Evolutionary conservation across 2,329 filamentous ascomycete genomes (phyloP).

Genomic region (Aschersonia sp.): DNA sequence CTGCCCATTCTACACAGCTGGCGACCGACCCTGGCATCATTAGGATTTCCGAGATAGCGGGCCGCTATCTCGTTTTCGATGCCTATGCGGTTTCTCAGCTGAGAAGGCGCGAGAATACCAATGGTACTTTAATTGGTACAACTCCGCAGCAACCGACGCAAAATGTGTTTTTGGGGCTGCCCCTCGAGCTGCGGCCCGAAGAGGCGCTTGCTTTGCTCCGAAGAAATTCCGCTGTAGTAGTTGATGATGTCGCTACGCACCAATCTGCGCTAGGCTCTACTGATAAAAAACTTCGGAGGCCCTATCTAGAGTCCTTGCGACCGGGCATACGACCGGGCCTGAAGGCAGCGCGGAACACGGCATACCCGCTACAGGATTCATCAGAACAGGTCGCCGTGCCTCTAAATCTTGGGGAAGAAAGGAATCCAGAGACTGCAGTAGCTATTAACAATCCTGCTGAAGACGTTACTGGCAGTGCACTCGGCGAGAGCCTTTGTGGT

Average conservation of each 20-base stretch:
- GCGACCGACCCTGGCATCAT: constrained; percentile 29
- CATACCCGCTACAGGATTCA: neutral
- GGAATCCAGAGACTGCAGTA: no score
- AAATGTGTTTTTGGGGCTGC: constrained; percentile 82
- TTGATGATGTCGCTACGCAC: constrained; percentile 67
- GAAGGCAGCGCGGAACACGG: constrained; percentile 8
- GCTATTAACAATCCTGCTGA: no score
- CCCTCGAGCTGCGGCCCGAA: constrained; percentile 79
- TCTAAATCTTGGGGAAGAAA: no score
- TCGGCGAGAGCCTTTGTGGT: constrained; percentile 12
- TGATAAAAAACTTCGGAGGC: constrained; percentile 38
- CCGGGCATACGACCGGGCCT: constrained; percentile 26
- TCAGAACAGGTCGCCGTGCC: neutral
- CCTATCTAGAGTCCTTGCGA: constrained; percentile 47
- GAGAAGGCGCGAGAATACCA: constrained; percentile 69
- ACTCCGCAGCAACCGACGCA: constrained; percentile 88
- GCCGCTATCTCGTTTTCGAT: constrained; percentile 82
- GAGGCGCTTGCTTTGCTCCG: constrained; percentile 73
- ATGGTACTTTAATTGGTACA: constrained; percentile 72
- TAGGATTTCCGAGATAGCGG: constrained; percentile 66
- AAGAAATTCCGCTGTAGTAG: constrained; percentile 59
- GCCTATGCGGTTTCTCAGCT: constrained; percentile 64
- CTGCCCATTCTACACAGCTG: neutral
- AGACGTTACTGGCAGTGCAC: constrained; percentile 10
- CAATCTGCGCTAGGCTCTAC: constrained; percentile 44